Conservation (phyloP, 495 filamentous ascomycete species). For the Amniculicola lignicola region DNA sequence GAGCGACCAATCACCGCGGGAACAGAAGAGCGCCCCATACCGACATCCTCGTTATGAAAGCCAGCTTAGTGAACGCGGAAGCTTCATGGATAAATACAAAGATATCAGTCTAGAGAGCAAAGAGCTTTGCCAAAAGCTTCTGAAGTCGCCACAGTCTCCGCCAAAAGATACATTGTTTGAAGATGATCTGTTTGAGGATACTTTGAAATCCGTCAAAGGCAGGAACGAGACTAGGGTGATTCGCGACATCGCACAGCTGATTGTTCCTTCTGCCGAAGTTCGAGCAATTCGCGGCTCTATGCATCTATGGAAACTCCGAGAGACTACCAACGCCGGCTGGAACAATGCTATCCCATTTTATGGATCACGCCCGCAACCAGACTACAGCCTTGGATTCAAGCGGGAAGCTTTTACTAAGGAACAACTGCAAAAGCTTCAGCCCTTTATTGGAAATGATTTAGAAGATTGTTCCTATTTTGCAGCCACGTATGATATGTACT, state of each 20-base stretch:
- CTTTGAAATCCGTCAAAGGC: conserved; percentile 14
- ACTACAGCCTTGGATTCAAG: conserved; percentile 32
- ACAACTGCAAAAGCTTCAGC: conserved; percentile 16
- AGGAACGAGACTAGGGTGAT: conserved; percentile 22
- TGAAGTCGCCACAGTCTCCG: not conserved
- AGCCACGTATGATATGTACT: conserved; percentile 37
- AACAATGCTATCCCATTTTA: conserved; percentile 14
- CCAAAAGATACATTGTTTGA: conserved; percentile 1
- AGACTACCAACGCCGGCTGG: conserved; percentile 23
- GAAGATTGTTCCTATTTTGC: conserved; percentile 7
- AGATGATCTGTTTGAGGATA: conserved; percentile 14
- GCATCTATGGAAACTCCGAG: conserved; percentile 15
- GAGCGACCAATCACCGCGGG: not conserved
- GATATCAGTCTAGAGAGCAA: not conserved
- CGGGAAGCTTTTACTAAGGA: conserved; percentile 25
- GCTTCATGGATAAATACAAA: not conserved
- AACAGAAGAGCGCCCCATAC: not conserved
- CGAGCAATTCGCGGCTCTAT: conserved; percentile 7
- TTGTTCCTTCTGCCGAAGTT: conserved; percentile 19
- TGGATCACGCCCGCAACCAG: conserved; percentile 35
- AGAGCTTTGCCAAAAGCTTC: not conserved
- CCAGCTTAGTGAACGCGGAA: not conserved
- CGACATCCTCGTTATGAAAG: not conserved
- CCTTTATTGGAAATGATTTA: conserved; percentile 2
- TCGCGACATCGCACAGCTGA: conserved; percentile 15